Conservation (phyloP, 2,329 filamentous ascomycete genomes). For the Ophiostoma montium region DNA sequence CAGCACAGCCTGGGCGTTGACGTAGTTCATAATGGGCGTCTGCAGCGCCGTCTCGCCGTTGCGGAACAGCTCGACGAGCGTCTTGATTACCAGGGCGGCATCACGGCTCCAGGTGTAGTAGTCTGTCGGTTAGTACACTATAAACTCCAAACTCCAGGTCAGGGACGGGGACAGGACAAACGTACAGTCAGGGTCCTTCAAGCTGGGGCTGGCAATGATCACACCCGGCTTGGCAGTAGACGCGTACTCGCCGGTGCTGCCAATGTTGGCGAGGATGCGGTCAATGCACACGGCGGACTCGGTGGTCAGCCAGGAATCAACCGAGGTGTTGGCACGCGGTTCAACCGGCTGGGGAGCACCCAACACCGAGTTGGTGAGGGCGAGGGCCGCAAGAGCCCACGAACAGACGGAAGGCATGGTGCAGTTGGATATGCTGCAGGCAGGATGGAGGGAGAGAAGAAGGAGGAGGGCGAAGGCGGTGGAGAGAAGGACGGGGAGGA, state of each 20-base stretch:
- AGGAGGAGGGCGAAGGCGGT: not conserved
- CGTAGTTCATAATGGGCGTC: slow-evolving; percentile 50
- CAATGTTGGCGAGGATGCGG: slow-evolving; percentile 45
- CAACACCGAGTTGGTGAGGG: slow-evolving; percentile 2
- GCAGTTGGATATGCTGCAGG: not conserved
- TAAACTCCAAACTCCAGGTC: too few relatives aligned
- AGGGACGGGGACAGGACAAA: not conserved
- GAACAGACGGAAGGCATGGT: slow-evolving; percentile 6
- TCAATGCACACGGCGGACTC: slow-evolving; percentile 37
- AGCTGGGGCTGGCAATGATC: slow-evolving; percentile 44
- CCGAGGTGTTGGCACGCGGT: not conserved
- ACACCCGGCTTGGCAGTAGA: slow-evolving; percentile 33
- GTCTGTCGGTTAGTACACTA: slow-evolving; percentile 20
- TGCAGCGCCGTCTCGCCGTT: slow-evolving; percentile 33
- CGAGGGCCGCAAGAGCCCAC: slow-evolving; percentile 5
- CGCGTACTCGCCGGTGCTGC: slow-evolving; percentile 35
- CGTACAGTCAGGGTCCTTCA: slow-evolving; percentile 40
- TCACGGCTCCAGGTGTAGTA: slow-evolving; percentile 72
- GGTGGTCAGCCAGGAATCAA: slow-evolving; percentile 38
- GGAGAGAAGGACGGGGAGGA: not conserved
- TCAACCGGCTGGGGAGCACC: slow-evolving; percentile 1
- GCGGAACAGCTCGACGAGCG: slow-evolving; percentile 50
- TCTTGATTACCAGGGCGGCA: slow-evolving; percentile 55
- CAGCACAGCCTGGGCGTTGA: slow-evolving; percentile 50
- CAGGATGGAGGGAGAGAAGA: not conserved